phyloP scores from a whole-genome alignment of 257 asterid species.

The Ligustrum vulgare region DNA sequence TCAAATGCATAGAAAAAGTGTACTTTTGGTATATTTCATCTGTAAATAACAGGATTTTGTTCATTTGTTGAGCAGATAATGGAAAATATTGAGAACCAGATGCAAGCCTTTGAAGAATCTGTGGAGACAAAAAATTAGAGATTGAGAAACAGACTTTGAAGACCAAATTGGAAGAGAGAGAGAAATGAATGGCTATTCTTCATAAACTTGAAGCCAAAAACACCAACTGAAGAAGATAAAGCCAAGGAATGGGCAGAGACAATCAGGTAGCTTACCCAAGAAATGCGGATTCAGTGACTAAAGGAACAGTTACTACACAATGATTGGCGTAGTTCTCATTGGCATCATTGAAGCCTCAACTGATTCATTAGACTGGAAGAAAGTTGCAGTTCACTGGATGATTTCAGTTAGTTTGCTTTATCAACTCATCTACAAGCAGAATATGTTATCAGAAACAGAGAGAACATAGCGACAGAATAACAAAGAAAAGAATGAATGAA shows the following conservation, averaged over 20 bases:
- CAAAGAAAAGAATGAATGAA: constrained; percentile 40
- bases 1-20: constrained; percentile 2
- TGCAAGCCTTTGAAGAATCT: constrained; percentile 92
- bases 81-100: too few relatives aligned
- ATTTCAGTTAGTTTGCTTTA: constrained; percentile 73
- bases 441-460: constrained; percentile 48
- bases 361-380: constrained; percentile 64
- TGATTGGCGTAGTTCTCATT: constrained; percentile 58
- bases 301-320: constrained; percentile 67
- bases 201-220: constrained; percentile 55
- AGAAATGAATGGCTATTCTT: constrained; percentile 88
- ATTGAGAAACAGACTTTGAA: constrained; percentile 67
- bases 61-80: constrained; percentile 64
- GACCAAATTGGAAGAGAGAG: constrained; percentile 51
- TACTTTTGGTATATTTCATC: background rate
- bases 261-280: constrained; percentile 50
- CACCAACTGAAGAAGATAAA: constrained; percentile 53
- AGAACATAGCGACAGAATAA: constrained; percentile 37
- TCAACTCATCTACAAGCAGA: constrained; percentile 77
- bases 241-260: constrained; percentile 63
- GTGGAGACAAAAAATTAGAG: constrained; percentile 61
- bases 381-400: constrained; percentile 65
- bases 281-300: constrained; percentile 58
- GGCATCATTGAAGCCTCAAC: constrained; percentile 60
- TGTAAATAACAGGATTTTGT: constrained; percentile 12